phyloP scores from a whole-genome alignment of 2,329 filamentous ascomycete genomes.

The Nothomitra cinnamomea region DNA sequence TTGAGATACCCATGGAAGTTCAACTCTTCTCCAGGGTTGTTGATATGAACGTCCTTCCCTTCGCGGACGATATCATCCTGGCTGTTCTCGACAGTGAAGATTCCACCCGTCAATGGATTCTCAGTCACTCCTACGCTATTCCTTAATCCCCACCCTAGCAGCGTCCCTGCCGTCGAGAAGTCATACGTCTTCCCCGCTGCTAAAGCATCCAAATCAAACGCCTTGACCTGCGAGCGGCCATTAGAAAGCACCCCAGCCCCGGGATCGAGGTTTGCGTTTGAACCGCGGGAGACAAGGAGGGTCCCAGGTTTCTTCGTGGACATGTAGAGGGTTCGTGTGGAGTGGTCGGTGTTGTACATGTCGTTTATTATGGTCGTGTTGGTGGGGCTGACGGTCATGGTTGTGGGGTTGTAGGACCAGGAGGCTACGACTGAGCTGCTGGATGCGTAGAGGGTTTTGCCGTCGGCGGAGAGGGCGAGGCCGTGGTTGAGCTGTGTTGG shows the following conservation, averaged over 20 bases:
- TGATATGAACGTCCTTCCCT: slow-evolving; percentile 42
- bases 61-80: slow-evolving; percentile 44
- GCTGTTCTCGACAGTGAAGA: slow-evolving; percentile 50
- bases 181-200: slow-evolving; percentile 21
- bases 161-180: slow-evolving; percentile 32
- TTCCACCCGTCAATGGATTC: slow-evolving; percentile 32
- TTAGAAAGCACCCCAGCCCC: slow-evolving; percentile 31
- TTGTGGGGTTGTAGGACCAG: slow-evolving; percentile 45
- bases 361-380: slow-evolving; percentile 38
- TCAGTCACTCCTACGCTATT: slow-evolving; percentile 59
- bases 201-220: slow-evolving; percentile 30
- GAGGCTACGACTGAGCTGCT: slow-evolving; percentile 38
- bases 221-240: slow-evolving; percentile 51
- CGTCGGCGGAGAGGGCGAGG: slow-evolving; percentile 30
- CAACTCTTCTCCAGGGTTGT: slow-evolving; percentile 59
- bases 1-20: slow-evolving; percentile 52
- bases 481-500: slow-evolving; percentile 31
- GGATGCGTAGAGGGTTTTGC: slow-evolving; percentile 37
- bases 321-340: slow-evolving; percentile 48
- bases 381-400: slow-evolving; percentile 28
- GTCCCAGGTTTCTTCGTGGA: slow-evolving; percentile 36
- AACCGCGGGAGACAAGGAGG: slow-evolving; percentile 50
- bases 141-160: slow-evolving; percentile 49
- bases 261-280: slow-evolving; percentile 42
- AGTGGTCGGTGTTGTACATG: slow-evolving; percentile 45